These are phyloP conservation scores for Ophiostoma novo-ulmi DNA, from an alignment of 2,329 filamentous ascomycete genomes.

Conservation along the genomic window DNA sequence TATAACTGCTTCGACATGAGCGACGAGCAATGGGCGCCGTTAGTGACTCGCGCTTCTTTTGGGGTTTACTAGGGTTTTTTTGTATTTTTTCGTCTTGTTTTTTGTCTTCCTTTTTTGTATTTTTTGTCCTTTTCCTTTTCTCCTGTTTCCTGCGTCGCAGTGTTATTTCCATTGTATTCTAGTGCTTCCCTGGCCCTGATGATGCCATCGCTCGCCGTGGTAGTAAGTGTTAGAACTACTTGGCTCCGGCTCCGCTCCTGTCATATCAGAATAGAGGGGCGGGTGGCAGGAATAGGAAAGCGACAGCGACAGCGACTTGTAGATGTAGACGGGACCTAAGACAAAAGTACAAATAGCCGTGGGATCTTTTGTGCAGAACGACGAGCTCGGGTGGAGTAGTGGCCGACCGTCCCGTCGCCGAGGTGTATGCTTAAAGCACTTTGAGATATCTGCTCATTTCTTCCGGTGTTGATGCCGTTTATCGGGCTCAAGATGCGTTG, in stretches of 20 bases:
- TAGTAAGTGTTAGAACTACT: background rate
- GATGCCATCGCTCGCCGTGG: background rate
- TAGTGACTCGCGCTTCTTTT: background rate
- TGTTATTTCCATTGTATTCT: slow-evolving; percentile 5
- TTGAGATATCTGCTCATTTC: background rate
- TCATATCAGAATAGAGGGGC: background rate
- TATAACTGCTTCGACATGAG: background rate
- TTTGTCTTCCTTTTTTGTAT: background rate
- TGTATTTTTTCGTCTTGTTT: too few relatives aligned
- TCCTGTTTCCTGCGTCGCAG: background rate
- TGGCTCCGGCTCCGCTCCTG: slow-evolving; percentile 11
- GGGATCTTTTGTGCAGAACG: slow-evolving; percentile 3
- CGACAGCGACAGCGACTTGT: background rate
- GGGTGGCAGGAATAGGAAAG: background rate
- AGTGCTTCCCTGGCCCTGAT: background rate
- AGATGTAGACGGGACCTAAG: background rate
- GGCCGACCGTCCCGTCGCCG: background rate
- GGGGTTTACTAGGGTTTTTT: background rate
- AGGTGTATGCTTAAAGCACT: background rate
- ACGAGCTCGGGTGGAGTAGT: background rate
- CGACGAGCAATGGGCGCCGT: background rate
- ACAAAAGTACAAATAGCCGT: background rate
- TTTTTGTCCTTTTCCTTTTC: background rate
- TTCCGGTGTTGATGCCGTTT: too few relatives aligned
- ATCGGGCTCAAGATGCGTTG: too few relatives aligned